phyloP scores from a whole-genome alignment of 306 rosid species.

The Citrullus amarus region DNA sequence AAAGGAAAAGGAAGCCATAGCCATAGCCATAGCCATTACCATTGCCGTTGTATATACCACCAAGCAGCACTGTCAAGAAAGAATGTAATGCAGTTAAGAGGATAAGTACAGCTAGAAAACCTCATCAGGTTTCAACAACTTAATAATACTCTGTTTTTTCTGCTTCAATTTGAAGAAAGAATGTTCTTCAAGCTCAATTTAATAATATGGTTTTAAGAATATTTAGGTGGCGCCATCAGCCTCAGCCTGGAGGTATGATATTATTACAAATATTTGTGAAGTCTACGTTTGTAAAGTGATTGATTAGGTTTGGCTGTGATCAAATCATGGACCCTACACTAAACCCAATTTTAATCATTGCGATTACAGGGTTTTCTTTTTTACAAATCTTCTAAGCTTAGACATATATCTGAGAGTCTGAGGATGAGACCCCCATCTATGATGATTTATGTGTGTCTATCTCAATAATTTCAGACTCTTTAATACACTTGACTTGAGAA shows the following conservation, averaged over 20 bases:
- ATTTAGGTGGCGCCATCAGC: not conserved
- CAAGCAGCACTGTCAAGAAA: not conserved
- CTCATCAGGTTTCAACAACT: not conserved
- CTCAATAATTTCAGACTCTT: not conserved
- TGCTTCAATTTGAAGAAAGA: constrained; percentile 2
- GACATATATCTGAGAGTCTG: not conserved
- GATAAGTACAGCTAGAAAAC: not conserved
- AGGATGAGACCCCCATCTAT: not conserved
- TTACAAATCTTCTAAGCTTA: not conserved
- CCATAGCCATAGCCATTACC: not conserved
- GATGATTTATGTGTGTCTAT: not conserved
- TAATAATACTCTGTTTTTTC: not conserved
- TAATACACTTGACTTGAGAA: not conserved
- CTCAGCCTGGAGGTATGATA: not conserved
- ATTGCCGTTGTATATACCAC: not conserved
- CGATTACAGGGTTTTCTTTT: not conserved
- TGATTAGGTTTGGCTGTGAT: constrained; percentile 8
- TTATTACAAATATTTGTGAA: constrained; percentile 12
- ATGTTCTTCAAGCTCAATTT: not conserved
- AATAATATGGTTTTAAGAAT: constrained; percentile 1
- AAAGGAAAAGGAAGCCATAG: constrained; percentile 1
- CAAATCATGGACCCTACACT: constrained; percentile 13
- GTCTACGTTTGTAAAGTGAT: constrained; percentile 4
- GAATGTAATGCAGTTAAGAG: not conserved
- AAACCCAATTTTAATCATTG: not conserved